These are phyloP conservation scores for Amesomyces nigricolor DNA, from an alignment of 2,329 filamentous ascomycete genomes.

Conservation along the genomic window DNA sequence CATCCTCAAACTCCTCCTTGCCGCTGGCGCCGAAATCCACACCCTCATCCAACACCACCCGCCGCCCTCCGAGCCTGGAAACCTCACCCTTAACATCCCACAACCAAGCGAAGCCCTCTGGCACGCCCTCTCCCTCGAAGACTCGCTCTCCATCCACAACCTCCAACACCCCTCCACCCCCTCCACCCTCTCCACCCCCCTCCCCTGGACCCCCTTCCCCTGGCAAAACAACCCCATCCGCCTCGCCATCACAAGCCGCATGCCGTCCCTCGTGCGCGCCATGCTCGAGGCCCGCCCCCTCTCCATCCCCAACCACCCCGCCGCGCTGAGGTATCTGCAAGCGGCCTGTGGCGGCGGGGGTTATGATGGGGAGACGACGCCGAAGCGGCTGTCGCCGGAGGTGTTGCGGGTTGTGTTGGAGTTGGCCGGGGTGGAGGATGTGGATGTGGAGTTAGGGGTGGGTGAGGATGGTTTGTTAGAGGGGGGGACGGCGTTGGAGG, in stretches of 20 bases:
- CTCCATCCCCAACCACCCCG: not conserved
- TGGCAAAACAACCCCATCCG: not conserved
- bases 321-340: not conserved
- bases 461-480: no score
- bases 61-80: not conserved
- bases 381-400: no score
- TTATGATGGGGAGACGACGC: no score
- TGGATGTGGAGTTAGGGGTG: no score
- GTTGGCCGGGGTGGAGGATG: no score
- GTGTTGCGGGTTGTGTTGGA: no score
- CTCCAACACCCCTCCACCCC: not conserved
- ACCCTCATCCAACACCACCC: not conserved
- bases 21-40: not conserved
- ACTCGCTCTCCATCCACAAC: not conserved
- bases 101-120: not conserved
- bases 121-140: not conserved
- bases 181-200: no score
- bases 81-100: not conserved
- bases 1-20: not conserved
- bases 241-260: not conserved
- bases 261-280: not conserved
- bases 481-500: not conserved
- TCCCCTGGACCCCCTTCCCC: not conserved
- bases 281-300: constrained; percentile 1
- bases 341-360: not conserved